phyloP scores from a whole-genome alignment of 495 filamentous ascomycete species.

The Xylaria castorea region DNA sequence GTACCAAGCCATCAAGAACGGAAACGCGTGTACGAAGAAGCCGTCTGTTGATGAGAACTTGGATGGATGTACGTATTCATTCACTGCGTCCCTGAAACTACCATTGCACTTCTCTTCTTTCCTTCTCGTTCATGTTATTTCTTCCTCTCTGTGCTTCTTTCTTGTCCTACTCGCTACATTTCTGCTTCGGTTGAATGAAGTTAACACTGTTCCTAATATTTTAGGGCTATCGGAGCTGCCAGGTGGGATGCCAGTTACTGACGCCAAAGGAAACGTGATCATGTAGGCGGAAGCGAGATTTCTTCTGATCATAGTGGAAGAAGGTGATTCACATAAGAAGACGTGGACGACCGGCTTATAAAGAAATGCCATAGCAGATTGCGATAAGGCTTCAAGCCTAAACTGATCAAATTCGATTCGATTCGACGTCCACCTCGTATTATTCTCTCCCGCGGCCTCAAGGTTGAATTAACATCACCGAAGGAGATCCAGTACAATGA shows the following conservation, averaged over 20 bases:
- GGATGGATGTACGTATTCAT: conserved; percentile 40
- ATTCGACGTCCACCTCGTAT: neutral
- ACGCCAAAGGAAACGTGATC: conserved; percentile 22
- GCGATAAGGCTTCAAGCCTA: neutral
- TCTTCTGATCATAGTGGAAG: neutral
- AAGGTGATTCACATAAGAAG: neutral
- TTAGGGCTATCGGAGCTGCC: conserved; percentile 36
- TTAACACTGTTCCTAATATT: neutral
- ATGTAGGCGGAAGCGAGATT: neutral
- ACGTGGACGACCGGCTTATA: neutral
- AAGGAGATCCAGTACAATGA: neutral
- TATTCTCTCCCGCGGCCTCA: neutral
- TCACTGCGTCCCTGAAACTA: neutral
- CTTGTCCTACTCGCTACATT: neutral
- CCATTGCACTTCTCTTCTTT: neutral
- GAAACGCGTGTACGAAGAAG: conserved; percentile 42
- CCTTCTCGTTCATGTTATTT: neutral
- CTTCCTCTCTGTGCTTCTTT: neutral
- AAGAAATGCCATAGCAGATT: neutral
- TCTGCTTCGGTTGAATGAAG: neutral
- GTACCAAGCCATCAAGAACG: conserved; percentile 38
- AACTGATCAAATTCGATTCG: neutral
- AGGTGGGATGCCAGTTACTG: conserved; percentile 38
- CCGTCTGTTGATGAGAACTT: conserved; percentile 39
- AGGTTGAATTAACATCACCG: neutral